These are phyloP conservation scores for Leucaena leucocephala DNA, from an alignment of 306 rosid species.

Conservation along the genomic window DNA sequence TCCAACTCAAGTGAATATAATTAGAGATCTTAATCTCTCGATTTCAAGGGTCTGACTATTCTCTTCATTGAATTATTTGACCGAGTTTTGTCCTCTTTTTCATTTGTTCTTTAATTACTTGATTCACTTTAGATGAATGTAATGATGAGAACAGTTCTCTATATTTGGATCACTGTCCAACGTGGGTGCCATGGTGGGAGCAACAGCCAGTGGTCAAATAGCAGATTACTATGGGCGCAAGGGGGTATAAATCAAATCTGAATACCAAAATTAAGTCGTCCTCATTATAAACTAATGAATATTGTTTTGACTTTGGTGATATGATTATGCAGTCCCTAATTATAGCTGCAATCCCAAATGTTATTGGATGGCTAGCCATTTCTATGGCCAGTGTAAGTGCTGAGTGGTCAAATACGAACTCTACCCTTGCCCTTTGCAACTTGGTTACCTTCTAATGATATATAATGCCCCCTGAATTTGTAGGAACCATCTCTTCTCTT, in stretches of 20 bases:
- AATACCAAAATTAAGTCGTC: not conserved
- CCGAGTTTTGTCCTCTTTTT: not conserved
- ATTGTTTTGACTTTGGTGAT: conserved; percentile 30
- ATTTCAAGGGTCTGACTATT: conserved; percentile 51
- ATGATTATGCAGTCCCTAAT: conserved; percentile 54
- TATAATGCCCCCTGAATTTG: conserved; percentile 1
- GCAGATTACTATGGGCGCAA: conserved; percentile 17
- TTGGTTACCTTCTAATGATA: conserved; percentile 8
- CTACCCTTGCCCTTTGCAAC: not conserved
- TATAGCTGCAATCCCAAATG: conserved; percentile 64
- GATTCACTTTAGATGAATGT: conserved; percentile 17
- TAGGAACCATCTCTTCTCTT: conserved; percentile 70
- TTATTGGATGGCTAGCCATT: conserved; percentile 70
- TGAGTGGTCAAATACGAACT: conserved; percentile 8
- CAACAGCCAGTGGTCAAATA: conserved; percentile 14
- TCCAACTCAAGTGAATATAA: conserved; percentile 62
- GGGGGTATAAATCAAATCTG: not conserved
- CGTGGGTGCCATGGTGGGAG: conserved; percentile 18
- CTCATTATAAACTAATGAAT: not conserved
- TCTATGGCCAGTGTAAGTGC: conserved; percentile 58
- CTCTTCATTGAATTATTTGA: not conserved
- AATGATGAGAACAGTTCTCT: conserved; percentile 56
- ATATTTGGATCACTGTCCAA: conserved; percentile 12
- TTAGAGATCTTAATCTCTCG: conserved; percentile 62
- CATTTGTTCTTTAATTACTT: not conserved